phyloP scores from a whole-genome alignment of 768 basidiomycete genomes.

The Termitomyces sp. region DNA sequence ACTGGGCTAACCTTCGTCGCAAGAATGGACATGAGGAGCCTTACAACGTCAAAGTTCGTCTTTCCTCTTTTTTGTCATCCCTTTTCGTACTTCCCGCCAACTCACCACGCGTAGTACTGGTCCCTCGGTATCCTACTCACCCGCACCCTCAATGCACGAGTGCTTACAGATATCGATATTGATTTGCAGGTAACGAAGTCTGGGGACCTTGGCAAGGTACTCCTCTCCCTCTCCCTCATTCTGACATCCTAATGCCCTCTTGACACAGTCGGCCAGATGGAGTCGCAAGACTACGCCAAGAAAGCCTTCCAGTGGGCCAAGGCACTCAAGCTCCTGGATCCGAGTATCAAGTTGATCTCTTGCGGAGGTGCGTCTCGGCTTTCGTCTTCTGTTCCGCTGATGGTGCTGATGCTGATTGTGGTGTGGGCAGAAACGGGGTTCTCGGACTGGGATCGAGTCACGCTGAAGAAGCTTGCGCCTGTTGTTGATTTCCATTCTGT shows the following conservation, averaged over 20 bases:
- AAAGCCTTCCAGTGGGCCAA: constrained; percentile 62
- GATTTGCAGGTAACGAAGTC: constrained; percentile 50
- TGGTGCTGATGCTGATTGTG: neutral
- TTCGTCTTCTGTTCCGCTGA: neutral
- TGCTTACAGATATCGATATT: too few species aligned
- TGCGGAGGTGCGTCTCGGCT: constrained; percentile 42
- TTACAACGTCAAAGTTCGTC: constrained; percentile 40
- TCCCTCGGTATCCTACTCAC: constrained; percentile 21
- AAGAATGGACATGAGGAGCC: constrained; percentile 55
- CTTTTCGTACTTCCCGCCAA: neutral
- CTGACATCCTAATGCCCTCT: neutral
- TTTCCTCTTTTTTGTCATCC: neutral
- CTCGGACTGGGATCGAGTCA: constrained; percentile 41
- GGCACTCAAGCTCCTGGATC: constrained; percentile 54
- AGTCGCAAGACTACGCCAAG: constrained; percentile 50
- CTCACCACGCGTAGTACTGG: constrained; percentile 28
- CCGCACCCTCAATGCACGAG: too few species aligned
- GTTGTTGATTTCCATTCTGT: constrained; percentile 49
- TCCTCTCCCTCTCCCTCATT: neutral
- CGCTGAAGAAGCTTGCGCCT: constrained; percentile 36
- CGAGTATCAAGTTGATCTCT: constrained; percentile 48
- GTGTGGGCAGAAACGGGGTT: constrained; percentile 33
- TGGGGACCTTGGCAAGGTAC: constrained; percentile 52
- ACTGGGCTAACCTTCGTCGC: constrained; percentile 56
- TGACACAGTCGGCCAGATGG: constrained; percentile 51